Base-by-base conservation (phyloP, 2,329 filamentous ascomycete species). In the Teratosphaeria zuluensis region DNA sequence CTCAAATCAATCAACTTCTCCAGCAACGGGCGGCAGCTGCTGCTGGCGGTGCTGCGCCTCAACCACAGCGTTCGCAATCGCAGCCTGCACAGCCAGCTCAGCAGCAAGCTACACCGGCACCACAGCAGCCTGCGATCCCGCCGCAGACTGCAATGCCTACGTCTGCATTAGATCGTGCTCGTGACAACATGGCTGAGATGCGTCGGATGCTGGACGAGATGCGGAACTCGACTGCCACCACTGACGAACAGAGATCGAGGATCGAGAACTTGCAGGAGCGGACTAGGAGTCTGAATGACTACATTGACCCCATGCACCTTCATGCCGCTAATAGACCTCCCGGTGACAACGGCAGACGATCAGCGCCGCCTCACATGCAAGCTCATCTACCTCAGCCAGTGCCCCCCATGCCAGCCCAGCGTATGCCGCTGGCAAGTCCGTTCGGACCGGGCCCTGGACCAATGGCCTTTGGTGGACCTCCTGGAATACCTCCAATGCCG, bases 181-280 rank as follows among this genome's bases (percentile, higher is more conserved):
- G 69, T 12, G 64, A 69, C 9, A 69, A 69, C 51, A 60, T 71
- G 24, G 60, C 63, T 4, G 66, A 70, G 56, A 70, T 71, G 66
- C 63, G 63, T 7, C 65, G 66, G 21, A 64, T 71, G 60, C 60
- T 70, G 12, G 64, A 63, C n/a, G 65, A 69, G 35, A 62, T 70
- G 53, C 63, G 66, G 16, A 59, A 28, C 12, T 38, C 59, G 8
- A 24, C 51, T 8, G 7, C 21, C 31, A 53, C 55, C 4, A 60
- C 57, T 14, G 65, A 68, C 38, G 64, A 70, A 32, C 59, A 64
- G 38, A 59, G 62, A 11, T 58, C 32, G 11, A 62, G 65, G 9
- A 62, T 69, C 38, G 59, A 58, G 8, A 51, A 59, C 21, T 51
- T 70, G 24, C 59, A 68, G 59, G 59, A 65, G 55, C 59, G 65